Conservation (phyloP, 257 asterid genomes). For the Scutellaria baicalensis region DNA sequence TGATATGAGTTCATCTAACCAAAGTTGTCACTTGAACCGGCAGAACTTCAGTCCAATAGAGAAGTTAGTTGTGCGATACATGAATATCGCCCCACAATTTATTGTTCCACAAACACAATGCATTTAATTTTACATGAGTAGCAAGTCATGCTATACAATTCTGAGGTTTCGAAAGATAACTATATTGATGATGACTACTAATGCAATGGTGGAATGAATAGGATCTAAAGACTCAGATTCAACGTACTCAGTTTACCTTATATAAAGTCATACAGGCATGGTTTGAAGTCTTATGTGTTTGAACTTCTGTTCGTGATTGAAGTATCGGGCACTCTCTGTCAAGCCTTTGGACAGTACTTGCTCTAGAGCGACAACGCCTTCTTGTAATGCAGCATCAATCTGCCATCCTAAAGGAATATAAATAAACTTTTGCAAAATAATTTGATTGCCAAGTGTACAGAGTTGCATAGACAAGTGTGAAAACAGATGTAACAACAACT, state of each 20-base stretch:
- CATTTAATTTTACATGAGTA: background rate
- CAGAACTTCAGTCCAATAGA: background rate
- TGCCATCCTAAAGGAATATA: slow-evolving; percentile 14
- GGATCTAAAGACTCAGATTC: background rate
- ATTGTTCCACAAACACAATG: background rate
- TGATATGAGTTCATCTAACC: background rate
- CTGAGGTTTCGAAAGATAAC: background rate
- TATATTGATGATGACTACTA: slow-evolving; percentile 28
- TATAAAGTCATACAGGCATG: slow-evolving; percentile 43
- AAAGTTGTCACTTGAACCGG: background rate
- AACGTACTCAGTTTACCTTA: slow-evolving; percentile 10
- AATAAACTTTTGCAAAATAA: background rate
- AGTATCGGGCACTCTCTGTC: slow-evolving; percentile 61
- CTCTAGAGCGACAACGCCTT: slow-evolving; percentile 64
- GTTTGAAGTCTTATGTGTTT: slow-evolving; percentile 75
- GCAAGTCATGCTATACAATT: background rate
- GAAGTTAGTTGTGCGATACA: background rate
- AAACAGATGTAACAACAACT: background rate
- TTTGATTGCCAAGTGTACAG: background rate
- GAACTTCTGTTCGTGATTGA: slow-evolving; percentile 77
- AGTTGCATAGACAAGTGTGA: background rate
- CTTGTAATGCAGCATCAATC: slow-evolving; percentile 77
- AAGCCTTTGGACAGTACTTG: slow-evolving; percentile 64
- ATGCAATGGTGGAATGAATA: background rate
- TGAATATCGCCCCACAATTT: background rate